Conservation (phyloP, 352 stramenopile genomes). For the Phytophthora hybrid region DNA sequence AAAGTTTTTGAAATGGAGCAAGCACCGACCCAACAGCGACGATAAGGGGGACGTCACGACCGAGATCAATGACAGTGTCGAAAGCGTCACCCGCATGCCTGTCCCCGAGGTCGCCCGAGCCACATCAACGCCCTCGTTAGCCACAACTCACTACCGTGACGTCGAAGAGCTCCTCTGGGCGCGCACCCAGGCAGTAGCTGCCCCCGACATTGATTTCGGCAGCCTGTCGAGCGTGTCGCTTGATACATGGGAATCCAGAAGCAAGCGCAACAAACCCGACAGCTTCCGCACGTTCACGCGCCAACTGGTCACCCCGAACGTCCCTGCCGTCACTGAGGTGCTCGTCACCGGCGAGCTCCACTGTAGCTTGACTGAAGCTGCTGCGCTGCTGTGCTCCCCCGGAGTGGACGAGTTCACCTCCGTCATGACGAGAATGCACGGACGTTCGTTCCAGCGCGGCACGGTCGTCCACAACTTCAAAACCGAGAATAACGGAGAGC, state of each 20-base stretch:
- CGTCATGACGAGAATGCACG: constrained; percentile 42
- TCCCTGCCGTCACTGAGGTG: constrained; percentile 18
- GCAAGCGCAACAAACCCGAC: constrained; percentile 11
- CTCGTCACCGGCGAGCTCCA: constrained; percentile 38
- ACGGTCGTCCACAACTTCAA: constrained; percentile 40
- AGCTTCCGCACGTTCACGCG: constrained; percentile 27
- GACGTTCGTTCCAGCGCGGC: constrained; percentile 40
- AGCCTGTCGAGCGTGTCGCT: constrained; percentile 20
- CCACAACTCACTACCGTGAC: constrained; percentile 4
- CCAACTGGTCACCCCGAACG: constrained; percentile 7
- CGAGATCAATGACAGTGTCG: constrained; percentile 6
- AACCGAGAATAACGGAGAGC: neutral
- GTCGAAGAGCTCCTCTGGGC: constrained; percentile 26
- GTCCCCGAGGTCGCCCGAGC: neutral
- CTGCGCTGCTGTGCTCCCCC: constrained; percentile 32
- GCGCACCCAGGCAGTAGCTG: constrained; percentile 19
- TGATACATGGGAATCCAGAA: constrained; percentile 20
- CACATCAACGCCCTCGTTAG: neutral
- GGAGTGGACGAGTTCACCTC: constrained; percentile 24
- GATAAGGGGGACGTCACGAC: neutral
- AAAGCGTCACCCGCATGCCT: too few relatives aligned
- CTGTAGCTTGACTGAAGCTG: constrained; percentile 34
- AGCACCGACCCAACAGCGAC: constrained; percentile 5
- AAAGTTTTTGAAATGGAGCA: constrained; percentile 5
- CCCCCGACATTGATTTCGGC: constrained; percentile 28